phyloP scores from a whole-genome alignment of 805 yeast species.

The Clavispora fructus region DNA sequence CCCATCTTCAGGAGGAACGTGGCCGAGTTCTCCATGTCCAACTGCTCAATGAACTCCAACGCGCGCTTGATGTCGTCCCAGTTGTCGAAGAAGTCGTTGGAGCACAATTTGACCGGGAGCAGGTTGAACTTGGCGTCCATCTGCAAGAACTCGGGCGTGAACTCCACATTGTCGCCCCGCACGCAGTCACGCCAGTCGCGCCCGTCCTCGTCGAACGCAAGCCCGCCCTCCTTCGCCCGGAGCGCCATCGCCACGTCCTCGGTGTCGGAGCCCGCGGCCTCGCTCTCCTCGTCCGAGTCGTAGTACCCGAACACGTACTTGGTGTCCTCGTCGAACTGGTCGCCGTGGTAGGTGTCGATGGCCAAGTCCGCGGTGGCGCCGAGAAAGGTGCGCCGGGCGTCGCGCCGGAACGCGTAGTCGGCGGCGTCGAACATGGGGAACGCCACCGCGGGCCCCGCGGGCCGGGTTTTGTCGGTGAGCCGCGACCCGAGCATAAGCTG shows the following conservation, averaged over 20 bases:
- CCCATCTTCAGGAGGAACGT: slow-evolving; percentile 23
- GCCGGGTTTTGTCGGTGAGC: slow-evolving; percentile 1
- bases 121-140: slow-evolving; percentile 13
- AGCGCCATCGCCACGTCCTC: slow-evolving; percentile 15
- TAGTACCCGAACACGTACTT: slow-evolving; percentile 51
- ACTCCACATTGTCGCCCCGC: slow-evolving; percentile 46
- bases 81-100: slow-evolving; percentile 24
- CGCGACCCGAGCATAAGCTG: slow-evolving; percentile 24
- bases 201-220: slow-evolving; percentile 55
- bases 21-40: slow-evolving; percentile 22
- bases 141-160: slow-evolving; percentile 16
- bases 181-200: slow-evolving; percentile 73
- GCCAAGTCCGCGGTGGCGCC: slow-evolving; percentile 34
- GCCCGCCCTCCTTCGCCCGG: slow-evolving; percentile 16
- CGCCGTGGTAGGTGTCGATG: slow-evolving; percentile 53
- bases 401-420: slow-evolving; percentile 6
- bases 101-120: slow-evolving; percentile 14
- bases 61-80: slow-evolving; percentile 22
- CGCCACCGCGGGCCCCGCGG: not conserved
- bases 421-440: slow-evolving; percentile 11
- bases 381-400: slow-evolving; percentile 4
- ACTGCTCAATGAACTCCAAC: slow-evolving; percentile 20
- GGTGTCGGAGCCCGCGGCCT: slow-evolving; percentile 3
- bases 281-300: slow-evolving; percentile 30
- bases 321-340: slow-evolving; percentile 64